Evolutionary conservation across 352 stramenopile species (phyloP).

Genomic region (Phytopythium helicoides): DNA sequence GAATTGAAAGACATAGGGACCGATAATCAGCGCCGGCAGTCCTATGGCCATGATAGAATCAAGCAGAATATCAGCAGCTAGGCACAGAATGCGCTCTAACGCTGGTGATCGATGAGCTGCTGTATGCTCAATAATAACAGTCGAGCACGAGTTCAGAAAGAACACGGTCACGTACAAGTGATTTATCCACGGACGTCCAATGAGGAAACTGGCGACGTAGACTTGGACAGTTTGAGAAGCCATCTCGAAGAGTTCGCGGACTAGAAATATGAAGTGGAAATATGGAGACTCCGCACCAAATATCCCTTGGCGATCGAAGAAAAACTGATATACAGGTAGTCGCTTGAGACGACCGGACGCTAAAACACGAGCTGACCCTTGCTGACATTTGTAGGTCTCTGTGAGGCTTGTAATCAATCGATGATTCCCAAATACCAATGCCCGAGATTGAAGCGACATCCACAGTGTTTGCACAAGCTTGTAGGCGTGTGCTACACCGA

Average conservation of each 20-base stretch:
- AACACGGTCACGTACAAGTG: constrained; percentile 29
- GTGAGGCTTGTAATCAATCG: neutral
- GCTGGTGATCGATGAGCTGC: constrained; percentile 5
- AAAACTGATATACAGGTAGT: neutral
- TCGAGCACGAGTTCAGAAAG: constrained; percentile 27
- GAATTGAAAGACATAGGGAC: constrained; percentile 11
- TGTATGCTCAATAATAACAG: constrained; percentile 3
- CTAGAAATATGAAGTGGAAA: constrained; percentile 23
- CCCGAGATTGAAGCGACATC: constrained; percentile 1
- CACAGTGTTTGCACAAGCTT: constrained; percentile 5
- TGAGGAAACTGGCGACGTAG: constrained; percentile 22
- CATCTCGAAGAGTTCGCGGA: constrained; percentile 30
- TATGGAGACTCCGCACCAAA: constrained; percentile 37
- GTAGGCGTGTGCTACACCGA: constrained; percentile 5
- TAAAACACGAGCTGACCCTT: too few relatives aligned
- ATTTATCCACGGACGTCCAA: constrained; percentile 35
- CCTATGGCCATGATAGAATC: constrained; percentile 8
- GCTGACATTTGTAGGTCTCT: neutral
- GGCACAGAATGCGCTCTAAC: constrained; percentile 18
- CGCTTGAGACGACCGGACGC: too few relatives aligned
- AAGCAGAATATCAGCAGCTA: constrained; percentile 10
- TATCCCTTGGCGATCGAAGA: constrained; percentile 4
- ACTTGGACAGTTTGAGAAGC: constrained; percentile 29
- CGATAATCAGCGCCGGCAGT: constrained; percentile 12
- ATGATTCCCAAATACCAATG: constrained; percentile 1